These are phyloP conservation scores for Aegilops tauschii DNA, from an alignment of 176 grass and related monocot species.

Conservation along the genomic window DNA sequence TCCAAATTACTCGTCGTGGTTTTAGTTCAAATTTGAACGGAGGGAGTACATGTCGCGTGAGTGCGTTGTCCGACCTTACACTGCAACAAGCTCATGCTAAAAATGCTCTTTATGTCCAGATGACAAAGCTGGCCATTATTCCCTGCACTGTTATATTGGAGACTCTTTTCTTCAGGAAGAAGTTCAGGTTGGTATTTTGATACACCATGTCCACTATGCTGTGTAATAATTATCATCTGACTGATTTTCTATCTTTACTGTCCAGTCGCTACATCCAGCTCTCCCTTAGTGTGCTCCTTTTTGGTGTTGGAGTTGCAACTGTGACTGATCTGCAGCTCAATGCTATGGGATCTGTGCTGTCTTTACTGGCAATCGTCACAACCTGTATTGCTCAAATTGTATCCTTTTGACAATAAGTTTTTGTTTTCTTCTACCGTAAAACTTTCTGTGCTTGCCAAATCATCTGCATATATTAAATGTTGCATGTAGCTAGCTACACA, in stretches of 20 bases:
- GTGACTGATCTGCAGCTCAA: conserved; percentile 99
- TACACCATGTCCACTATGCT: conserved; percentile 1
- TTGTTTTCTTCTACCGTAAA: neutral
- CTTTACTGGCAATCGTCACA: conserved; percentile 82
- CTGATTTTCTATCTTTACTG: conserved; percentile 15
- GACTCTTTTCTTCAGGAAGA: conserved; percentile 96
- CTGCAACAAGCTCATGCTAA: conserved; percentile 33
- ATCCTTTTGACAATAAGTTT: conserved; percentile 58
- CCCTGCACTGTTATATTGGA: conserved; percentile 96
- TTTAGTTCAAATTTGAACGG: no score
- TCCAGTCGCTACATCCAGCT: conserved; percentile 85
- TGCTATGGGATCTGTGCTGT: conserved; percentile 79
- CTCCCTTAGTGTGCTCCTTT: conserved; percentile 83
- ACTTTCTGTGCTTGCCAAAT: conserved; percentile 2
- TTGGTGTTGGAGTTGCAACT: conserved; percentile 96
- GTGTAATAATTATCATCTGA: conserved; percentile 9
- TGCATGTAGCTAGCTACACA: neutral
- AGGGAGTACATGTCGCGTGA: neutral
- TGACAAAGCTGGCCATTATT: conserved; percentile 99
- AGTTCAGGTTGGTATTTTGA: conserved; percentile 71
- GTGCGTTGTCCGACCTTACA: neutral
- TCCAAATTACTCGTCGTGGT: no score
- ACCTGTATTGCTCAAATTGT: conserved; percentile 98
- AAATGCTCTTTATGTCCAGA: conserved; percentile 62
- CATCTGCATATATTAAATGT: neutral